Base-by-base conservation (phyloP, 192 early-diverging fungal genomes). In the Gigaspora rosea region DNA sequence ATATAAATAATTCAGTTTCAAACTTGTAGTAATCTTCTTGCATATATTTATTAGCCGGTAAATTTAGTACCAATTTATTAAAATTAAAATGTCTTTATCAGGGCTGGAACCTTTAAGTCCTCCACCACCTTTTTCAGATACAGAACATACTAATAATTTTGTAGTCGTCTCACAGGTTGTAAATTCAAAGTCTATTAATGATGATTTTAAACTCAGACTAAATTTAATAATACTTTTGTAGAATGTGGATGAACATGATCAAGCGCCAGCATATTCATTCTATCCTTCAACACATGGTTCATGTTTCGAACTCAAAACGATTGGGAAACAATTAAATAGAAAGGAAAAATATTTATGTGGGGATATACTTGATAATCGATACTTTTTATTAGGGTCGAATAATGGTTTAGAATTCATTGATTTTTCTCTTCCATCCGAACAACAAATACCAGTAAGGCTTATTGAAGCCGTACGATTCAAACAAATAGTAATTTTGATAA, bases 271-370 rank as follows among this genome's bases (percentile, higher is more conserved):
- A 12, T 74, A 74, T 46, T 74, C 72, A 20, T 51, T 27, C 18
- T 74, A 57, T 74, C 41, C 72, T 10, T 74, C 72, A 47, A 48
- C 41, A 0, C 11, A 15, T 16, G 58, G 56, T 57, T 74, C 72
- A 41, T 20, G 35, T 22, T 74, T 74, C 1, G 72, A 74, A 61
- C 72, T 74, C n/a, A 15, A 74, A 61, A 47, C 72, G 11, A 32
- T 74, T 46, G 72, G 72, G 2, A 74, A 48, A 22, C 27, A 20
- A 22, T 41, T 74, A 36, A 36, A 62, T 48, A 74, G 18, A 4
- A 74, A 74, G 41, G 72, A 74, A 22, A 74, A 74, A 59, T 74
- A 62, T 48, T 16, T 61, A 47, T 74, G 72, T 62, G 72, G 72
- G 4, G 33, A 61, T 59, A 18, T 74, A 16, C 57, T 74, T 18